Evolutionary conservation across 495 filamentous ascomycete genomes (phyloP).

Genomic region (Daldinia vernicosa): DNA sequence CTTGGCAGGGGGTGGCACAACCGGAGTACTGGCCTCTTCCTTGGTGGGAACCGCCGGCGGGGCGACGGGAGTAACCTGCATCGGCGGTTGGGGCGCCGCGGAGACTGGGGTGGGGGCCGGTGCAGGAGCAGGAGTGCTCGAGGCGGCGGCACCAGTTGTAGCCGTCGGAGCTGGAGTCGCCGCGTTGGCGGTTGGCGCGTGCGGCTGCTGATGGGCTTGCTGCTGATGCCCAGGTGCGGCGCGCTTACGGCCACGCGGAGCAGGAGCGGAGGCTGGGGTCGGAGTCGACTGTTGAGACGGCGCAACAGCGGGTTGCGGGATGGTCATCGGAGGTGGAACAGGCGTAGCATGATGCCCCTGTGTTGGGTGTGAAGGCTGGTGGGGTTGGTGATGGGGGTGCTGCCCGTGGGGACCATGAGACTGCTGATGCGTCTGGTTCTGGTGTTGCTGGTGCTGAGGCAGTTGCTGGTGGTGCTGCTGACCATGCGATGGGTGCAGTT

Average conservation of each 20-base stretch:
- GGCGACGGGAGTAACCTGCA: slow-evolving; percentile 46
- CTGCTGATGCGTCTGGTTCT: slow-evolving; percentile 40
- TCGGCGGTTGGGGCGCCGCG: slow-evolving; percentile 46
- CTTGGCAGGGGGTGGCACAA: slow-evolving; percentile 72
- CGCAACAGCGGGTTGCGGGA: slow-evolving; percentile 45
- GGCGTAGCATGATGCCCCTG: slow-evolving; percentile 52
- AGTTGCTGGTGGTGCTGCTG: slow-evolving; percentile 46
- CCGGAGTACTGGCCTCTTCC: slow-evolving; percentile 43
- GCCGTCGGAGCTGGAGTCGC: slow-evolving; percentile 35
- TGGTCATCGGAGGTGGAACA: slow-evolving; percentile 52
- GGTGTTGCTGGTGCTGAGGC: slow-evolving; percentile 42
- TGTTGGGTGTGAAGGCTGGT: slow-evolving; percentile 41
- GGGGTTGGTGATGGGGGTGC: slow-evolving; percentile 48
- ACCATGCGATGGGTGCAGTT: slow-evolving; percentile 42
- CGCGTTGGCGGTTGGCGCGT: slow-evolving; percentile 36
- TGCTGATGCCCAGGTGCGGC: slow-evolving; percentile 39
- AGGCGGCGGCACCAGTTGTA: slow-evolving; percentile 33
- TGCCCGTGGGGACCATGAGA: slow-evolving; percentile 36
- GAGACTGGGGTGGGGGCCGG: slow-evolving; percentile 42
- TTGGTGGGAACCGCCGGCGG: slow-evolving; percentile 45
- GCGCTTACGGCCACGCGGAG: slow-evolving; percentile 40
- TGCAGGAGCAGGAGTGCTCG: slow-evolving; percentile 41
- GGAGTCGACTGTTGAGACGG: slow-evolving; percentile 54
- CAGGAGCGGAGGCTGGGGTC: slow-evolving; percentile 49
- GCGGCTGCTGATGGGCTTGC: slow-evolving; percentile 37